Evolutionary conservation across 441 rosid species (phyloP), one percentile per base, ranked within the genome.

Genomic region (Gossypium aridum): DNA sequence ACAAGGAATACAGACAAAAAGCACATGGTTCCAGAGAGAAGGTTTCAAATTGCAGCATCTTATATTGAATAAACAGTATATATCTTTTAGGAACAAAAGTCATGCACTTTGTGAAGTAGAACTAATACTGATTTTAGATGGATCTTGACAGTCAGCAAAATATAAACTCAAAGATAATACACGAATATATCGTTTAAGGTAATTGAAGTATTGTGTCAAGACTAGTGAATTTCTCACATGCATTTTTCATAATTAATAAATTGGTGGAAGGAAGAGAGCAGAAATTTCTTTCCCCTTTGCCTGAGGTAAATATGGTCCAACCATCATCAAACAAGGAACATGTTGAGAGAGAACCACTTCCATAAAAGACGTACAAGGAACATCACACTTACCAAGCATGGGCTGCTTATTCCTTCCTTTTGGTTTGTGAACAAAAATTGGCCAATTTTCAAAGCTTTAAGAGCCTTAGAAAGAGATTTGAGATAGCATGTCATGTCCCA

Each of bases 401-500:
- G 87, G 78, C 92, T 81, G 70, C 79, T 86, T 66, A 82, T 86
- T 80, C 98, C 97, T 89, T 97, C 99, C 83, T 92, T 97, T 80
- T 91, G 96, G 79, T 82, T 88, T 79, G 96, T 72, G 64, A 91
- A 71, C 77, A 86, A 84, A 78, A 73, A 75, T 43, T 91, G 77
- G 75, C 91, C 92, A 84, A 91, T 80, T 89, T 92, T 92, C 80
- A 97, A 78, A 62, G 92, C 81, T 83, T 91, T 97, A 79, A 97
- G 83, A 64, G 97, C 90, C 85, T 92, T 94, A n/a, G 99, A 92
- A 73, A 97, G 93, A 73, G 99, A 97, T 85, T 91, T 94, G 63
- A 94, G 94, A 85, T 94, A 97, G 87, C 98, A 92, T 64, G 89
- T 88, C 87, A 97, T 78, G 80, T 97, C 95, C 99, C 99, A 97